phyloP scores from a whole-genome alignment of 225 moss, liverwort and hornwort species.

The Sphagnum tenellum region DNA sequence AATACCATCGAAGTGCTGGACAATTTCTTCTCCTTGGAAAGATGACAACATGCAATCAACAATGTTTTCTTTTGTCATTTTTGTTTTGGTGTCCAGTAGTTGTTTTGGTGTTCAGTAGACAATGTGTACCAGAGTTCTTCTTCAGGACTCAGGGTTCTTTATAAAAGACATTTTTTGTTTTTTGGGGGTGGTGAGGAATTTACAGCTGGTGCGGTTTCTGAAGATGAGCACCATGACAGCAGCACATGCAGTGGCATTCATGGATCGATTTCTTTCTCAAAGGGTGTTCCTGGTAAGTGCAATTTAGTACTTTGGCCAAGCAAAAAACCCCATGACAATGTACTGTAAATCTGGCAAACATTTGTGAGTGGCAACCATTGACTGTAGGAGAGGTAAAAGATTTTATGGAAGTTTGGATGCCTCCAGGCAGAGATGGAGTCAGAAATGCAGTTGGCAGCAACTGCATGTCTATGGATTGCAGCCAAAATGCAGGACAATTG shows the following conservation, averaged over 20 bases:
- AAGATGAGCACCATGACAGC: slow-evolving; percentile 34
- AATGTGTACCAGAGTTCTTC: background rate
- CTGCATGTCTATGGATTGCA: slow-evolving; percentile 68
- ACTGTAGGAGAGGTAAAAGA: too few species aligned
- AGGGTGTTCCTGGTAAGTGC: slow-evolving; percentile 9
- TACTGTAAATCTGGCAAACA: background rate
- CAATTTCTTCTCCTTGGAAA: too few species aligned
- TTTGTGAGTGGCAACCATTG: background rate
- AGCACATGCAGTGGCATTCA: slow-evolving; percentile 60
- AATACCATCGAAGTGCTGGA: too few species aligned
- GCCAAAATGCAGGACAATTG: slow-evolving; percentile 73
- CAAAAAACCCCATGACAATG: too few species aligned
- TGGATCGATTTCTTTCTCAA: slow-evolving; percentile 58
- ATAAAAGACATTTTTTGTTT: background rate
- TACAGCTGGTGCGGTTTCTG: slow-evolving; percentile 45
- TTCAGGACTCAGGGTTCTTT: background rate
- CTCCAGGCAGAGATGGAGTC: slow-evolving; percentile 11
- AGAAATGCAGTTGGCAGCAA: slow-evolving; percentile 42
- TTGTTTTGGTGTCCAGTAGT: too few species aligned
- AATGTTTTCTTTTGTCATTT: background rate
- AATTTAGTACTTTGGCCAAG: too few species aligned
- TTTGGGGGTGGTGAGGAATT: background rate
- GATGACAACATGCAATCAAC: background rate
- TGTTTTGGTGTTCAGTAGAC: background rate
- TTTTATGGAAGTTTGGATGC: background rate